These are phyloP conservation scores for Tolypocladium album DNA, from an alignment of 2,329 filamentous ascomycete genomes.

Conservation along the genomic window DNA sequence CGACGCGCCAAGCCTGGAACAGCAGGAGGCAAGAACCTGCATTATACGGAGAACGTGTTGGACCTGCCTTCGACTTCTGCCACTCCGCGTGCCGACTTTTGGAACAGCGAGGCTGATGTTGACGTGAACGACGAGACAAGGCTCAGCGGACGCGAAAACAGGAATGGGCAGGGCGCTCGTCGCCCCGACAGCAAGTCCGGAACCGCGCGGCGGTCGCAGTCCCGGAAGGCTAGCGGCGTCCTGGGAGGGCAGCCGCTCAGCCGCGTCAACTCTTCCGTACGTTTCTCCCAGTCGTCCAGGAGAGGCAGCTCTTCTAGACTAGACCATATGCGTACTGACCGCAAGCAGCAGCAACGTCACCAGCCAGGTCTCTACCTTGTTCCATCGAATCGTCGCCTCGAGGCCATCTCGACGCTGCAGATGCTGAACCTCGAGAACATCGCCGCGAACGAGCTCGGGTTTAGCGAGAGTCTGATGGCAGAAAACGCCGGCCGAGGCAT, in stretches of 20 bases:
- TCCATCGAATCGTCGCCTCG: slow-evolving; percentile 45
- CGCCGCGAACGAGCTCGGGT: slow-evolving; percentile 73
- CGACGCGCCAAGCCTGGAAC: slow-evolving; percentile 58
- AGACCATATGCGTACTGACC: slow-evolving; percentile 22
- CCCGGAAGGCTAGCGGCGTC: slow-evolving; percentile 42
- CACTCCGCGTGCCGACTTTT: slow-evolving; percentile 42
- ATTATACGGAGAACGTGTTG: slow-evolving; percentile 85
- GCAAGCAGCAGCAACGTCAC: slow-evolving; percentile 22
- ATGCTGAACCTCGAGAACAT: slow-evolving; percentile 91
- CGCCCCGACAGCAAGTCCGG: slow-evolving; percentile 43
- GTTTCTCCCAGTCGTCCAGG: slow-evolving; percentile 19
- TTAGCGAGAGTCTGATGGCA: slow-evolving; percentile 82
- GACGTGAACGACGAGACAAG: slow-evolving; percentile 35
- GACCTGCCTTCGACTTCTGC: slow-evolving; percentile 38
- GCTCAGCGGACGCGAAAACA: slow-evolving; percentile 37
- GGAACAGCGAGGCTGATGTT: slow-evolving; percentile 69
- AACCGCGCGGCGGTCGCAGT: slow-evolving; percentile 38
- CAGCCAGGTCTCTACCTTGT: slow-evolving; percentile 41
- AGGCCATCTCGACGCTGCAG: slow-evolving; percentile 62
- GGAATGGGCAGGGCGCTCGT: slow-evolving; percentile 38
- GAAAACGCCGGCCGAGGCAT: slow-evolving; percentile 87
- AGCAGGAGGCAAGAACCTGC: slow-evolving; percentile 77
- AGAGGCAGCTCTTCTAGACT: slow-evolving; percentile 17
- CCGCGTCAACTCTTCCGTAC: slow-evolving; percentile 37
- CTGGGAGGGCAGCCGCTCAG: slow-evolving; percentile 28